Percentiles rank a stretch among this genome's conserved stretches.
These are phyloP conservation scores for Trichoderma sp. DNA, from an alignment of 2,329 filamentous ascomycete species.

Conservation along the genomic window DNA sequence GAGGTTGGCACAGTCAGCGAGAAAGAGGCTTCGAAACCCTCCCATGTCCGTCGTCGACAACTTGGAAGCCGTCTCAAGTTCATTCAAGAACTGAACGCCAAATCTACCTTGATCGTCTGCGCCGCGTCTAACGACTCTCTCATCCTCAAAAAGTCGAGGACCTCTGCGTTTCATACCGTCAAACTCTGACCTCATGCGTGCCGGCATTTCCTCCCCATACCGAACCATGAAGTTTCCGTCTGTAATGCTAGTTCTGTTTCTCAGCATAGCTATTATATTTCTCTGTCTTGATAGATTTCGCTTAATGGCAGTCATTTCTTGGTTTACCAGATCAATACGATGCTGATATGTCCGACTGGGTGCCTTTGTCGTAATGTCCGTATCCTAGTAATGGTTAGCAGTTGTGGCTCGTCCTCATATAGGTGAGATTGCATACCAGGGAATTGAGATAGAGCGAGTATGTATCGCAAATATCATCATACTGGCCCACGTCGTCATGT, in stretches of 20 bases:
- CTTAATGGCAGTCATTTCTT: constrained; percentile 42
- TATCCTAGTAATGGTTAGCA: constrained; percentile 33
- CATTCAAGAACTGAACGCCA: constrained; percentile 27
- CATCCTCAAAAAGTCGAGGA: background rate
- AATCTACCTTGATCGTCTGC: constrained; percentile 27
- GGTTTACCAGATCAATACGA: constrained; percentile 40
- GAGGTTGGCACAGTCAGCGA: constrained; percentile 39
- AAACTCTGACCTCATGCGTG: background rate
- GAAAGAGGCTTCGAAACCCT: constrained; percentile 40
- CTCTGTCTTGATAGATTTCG: constrained; percentile 36
- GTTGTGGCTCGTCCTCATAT: background rate
- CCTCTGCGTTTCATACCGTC: background rate
- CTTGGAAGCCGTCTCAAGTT: constrained; percentile 33
- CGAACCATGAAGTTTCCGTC: constrained; percentile 5
- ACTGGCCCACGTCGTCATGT: constrained; percentile 38
- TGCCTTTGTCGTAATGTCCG: constrained; percentile 39
- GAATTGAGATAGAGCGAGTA: constrained; percentile 44
- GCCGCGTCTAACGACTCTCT: background rate
- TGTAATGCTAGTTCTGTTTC: constrained; percentile 20
- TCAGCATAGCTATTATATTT: constrained; percentile 30
- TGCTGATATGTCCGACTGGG: constrained; percentile 43
- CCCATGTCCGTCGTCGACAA: constrained; percentile 38
- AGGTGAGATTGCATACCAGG: constrained; percentile 32
- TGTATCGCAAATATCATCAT: constrained; percentile 40
- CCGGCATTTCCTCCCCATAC: constrained; percentile 13